Evolutionary conservation across 2,329 filamentous ascomycete genomes (phyloP).

Genomic region (Xylariomycetidae sp.): DNA sequence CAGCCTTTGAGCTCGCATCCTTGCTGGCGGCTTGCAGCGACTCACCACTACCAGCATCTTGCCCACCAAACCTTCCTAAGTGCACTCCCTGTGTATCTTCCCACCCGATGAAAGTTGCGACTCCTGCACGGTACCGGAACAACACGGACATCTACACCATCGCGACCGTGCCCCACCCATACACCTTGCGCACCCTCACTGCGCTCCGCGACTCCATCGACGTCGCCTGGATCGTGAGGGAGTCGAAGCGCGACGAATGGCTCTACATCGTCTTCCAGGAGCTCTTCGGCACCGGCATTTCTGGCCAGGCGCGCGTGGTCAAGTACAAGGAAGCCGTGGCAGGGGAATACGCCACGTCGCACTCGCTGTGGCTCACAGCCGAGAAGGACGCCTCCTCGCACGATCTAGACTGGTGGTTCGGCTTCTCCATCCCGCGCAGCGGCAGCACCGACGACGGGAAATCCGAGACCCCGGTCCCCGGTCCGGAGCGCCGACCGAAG

Average conservation of each 20-base stretch:
- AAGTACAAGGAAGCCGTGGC: conserved; percentile 80
- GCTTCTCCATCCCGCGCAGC: conserved; percentile 69
- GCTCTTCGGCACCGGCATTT: conserved; percentile 59
- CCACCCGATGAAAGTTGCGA: conserved; percentile 61
- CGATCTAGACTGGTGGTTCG: conserved; percentile 87
- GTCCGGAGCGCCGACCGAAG: conserved; percentile 51
- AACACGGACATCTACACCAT: conserved; percentile 71
- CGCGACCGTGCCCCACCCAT: conserved; percentile 85
- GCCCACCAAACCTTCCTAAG: conserved; percentile 73
- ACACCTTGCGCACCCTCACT: conserved; percentile 69
- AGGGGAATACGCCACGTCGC: conserved; percentile 56
- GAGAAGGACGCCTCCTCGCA: conserved; percentile 51
- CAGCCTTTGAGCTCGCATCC: conserved; percentile 67
- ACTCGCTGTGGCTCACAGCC: conserved; percentile 79
- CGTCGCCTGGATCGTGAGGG: conserved; percentile 59
- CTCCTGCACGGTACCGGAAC: conserved; percentile 66
- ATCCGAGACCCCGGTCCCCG: conserved; percentile 52
- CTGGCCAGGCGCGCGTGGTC: conserved; percentile 61
- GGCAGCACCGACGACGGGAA: conserved; percentile 48
- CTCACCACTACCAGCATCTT: conserved; percentile 69
- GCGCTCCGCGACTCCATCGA: conserved; percentile 58
- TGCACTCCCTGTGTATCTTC: conserved; percentile 71
- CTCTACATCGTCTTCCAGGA: conserved; percentile 66
- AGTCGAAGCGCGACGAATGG: conserved; percentile 75
- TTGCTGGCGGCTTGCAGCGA: conserved; percentile 72